Evolutionary conservation across 768 basidiomycete species (phyloP), one percentile per base, ranked within the genome.

Genomic region (Mycena metata): DNA sequence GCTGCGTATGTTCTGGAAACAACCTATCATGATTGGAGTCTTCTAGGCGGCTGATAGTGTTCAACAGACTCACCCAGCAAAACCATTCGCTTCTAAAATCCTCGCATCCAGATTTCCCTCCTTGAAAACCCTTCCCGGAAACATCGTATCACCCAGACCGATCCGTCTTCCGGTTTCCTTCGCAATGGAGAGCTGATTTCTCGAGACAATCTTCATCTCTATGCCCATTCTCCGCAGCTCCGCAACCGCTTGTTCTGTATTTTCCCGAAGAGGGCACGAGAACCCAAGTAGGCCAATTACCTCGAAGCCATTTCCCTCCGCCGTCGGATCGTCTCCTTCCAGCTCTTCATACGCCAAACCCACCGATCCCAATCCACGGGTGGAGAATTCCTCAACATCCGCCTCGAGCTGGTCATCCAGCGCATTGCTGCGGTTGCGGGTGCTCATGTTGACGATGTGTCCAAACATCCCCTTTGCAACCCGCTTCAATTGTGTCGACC

Each of bases 401-500:
- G 88, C 86, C 84, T 98, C 95, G 68, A 99, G 91, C 72, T 84
- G 87, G 83, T 93, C 90, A 87, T 98, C 96, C 35, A 95, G 70
- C 69, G 94, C 95, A 4, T 92, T 90, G 46, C 94, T 93, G 90
- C 96, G 97, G 91, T 97, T 96, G 78, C 96, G 94, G 23, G 93
- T 86, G 88, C 96, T 97, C 60, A 96, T 91, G 60, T 96, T 94
- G 76, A 96, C 94, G 85, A 98, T 94, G 82, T 95, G 94, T 85
- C 96, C 96, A 55, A 95, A 96, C 96, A 99, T 98, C 78, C 96
- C 96, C 91, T 98, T 98, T 78, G 96, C 96, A 75, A 96, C 96
- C 75, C 96, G 94, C 89, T 96, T 98, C 73, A 99, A 88, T 80
- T 92, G 94, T 80, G 96, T 15, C 21, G 59, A 50, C 23, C 60